A percentile compares a stretch with the other conserved stretches of the same genome.
Conservation (phyloP, 2,329 filamentous ascomycete species). For the Apiospora kogelbergensis region DNA sequence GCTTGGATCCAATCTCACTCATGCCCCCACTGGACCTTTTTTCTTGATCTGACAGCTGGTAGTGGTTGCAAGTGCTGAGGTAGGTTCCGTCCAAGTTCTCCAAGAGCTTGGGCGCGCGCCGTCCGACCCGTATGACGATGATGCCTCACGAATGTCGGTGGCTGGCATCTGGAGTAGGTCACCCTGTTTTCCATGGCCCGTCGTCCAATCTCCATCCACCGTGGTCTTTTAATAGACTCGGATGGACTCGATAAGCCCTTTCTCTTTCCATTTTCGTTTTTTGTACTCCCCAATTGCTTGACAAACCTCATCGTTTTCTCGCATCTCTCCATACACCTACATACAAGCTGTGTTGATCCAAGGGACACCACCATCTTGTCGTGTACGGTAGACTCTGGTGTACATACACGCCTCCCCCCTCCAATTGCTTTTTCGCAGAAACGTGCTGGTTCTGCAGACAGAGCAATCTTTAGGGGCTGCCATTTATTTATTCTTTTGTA, state of each 20-base stretch:
- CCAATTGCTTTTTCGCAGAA: background rate
- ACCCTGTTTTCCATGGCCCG: background rate
- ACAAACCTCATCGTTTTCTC: background rate
- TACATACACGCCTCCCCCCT: background rate
- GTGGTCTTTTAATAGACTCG: background rate
- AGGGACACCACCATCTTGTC: background rate
- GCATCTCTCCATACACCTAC: background rate
- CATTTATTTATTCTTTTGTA: background rate
- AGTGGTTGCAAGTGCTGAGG: too few relatives aligned
- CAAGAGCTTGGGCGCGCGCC: background rate
- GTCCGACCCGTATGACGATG: conserved; percentile 3
- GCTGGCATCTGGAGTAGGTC: background rate
- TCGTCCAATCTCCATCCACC: background rate
- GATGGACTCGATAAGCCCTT: background rate
- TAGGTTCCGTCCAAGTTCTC: background rate
- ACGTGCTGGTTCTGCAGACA: background rate
- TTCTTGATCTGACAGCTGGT: background rate
- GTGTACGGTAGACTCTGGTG: background rate
- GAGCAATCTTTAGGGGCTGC: background rate
- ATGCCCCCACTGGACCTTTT: background rate
- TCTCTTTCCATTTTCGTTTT: background rate
- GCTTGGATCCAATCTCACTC: background rate
- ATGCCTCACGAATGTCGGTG: conserved; percentile 1
- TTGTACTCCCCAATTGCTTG: background rate
- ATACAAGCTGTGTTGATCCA: background rate